phyloP scores from a whole-genome alignment of 208 protist species.

The Angomonas desouzai region DNA sequence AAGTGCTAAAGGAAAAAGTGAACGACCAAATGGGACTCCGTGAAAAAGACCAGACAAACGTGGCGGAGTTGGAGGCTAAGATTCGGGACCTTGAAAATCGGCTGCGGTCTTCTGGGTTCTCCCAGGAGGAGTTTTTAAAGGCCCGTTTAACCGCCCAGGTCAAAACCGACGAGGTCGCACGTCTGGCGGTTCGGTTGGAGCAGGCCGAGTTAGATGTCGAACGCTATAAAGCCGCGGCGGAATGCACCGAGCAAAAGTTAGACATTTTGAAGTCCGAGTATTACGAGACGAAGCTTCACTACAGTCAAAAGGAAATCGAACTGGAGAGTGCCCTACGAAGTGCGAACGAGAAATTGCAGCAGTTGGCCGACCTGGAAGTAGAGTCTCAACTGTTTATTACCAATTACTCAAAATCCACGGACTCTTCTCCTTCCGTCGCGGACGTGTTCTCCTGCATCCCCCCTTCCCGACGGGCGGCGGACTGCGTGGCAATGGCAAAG shows the following conservation, averaged over 20 bases:
- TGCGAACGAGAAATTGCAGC: constrained; percentile 81
- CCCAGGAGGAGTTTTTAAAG: constrained; percentile 82
- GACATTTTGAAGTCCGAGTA: constrained; percentile 89
- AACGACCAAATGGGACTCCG: constrained; percentile 26
- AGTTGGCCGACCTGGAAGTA: constrained; percentile 74
- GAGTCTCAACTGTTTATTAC: constrained; percentile 85
- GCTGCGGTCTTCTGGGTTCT: constrained; percentile 41
- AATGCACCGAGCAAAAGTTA: constrained; percentile 87
- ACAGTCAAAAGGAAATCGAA: constrained; percentile 71
- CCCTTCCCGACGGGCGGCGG: constrained; percentile 68
- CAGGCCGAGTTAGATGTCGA: constrained; percentile 76
- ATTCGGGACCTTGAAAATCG: constrained; percentile 50
- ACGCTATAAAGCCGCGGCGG: constrained; percentile 67
- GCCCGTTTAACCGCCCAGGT: constrained; percentile 73
- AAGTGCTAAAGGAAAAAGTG: constrained; percentile 30
- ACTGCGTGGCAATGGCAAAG: constrained; percentile 78
- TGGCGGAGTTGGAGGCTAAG: constrained; percentile 66
- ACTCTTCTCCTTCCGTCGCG: constrained; percentile 13
- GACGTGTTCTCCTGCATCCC: constrained; percentile 69
- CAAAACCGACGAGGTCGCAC: constrained; percentile 80
- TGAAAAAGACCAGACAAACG: constrained; percentile 35
- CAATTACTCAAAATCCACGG: constrained; percentile 48
- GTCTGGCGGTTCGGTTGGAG: constrained; percentile 69
- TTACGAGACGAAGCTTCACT: constrained; percentile 81
- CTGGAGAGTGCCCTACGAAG: constrained; percentile 64